These are phyloP conservation scores for Silene coronaria DNA, from an alignment of 179 eudicot species.

Conservation along the genomic window DNA sequence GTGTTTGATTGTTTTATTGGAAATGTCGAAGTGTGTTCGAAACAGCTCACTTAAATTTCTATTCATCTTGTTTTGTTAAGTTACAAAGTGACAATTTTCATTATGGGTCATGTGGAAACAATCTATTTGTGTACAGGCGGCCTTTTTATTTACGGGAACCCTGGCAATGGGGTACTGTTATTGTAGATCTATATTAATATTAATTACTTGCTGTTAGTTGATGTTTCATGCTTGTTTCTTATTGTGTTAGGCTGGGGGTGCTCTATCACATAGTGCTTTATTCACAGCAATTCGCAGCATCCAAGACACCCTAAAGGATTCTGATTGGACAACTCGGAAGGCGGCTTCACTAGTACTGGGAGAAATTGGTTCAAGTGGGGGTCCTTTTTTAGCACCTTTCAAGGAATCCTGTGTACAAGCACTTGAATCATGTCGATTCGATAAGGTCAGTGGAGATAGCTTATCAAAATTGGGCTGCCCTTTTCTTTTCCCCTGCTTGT, in stretches of 20 bases:
- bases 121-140: background rate
- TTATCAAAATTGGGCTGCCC: background rate
- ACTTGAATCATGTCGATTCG: slow-evolving; percentile 87
- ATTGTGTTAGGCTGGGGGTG: slow-evolving; percentile 73
- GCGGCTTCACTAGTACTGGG: slow-evolving; percentile 68
- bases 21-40: background rate
- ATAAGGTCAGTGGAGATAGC: slow-evolving; percentile 52
- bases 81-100: too few relatives aligned
- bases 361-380: slow-evolving; percentile 65
- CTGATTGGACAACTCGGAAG: slow-evolving; percentile 82
- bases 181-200: background rate
- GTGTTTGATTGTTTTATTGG: background rate
- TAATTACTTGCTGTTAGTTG: slow-evolving; percentile 9
- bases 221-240: slow-evolving; percentile 8
- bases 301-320: slow-evolving; percentile 66
- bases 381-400: slow-evolving; percentile 47
- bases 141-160: background rate
- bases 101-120: background rate
- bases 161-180: background rate
- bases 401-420: slow-evolving; percentile 60
- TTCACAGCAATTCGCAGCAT: slow-evolving; percentile 65
- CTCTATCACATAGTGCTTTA: slow-evolving; percentile 53
- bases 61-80: too few relatives aligned
- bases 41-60: background rate
- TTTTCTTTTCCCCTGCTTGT: background rate